Evolutionary conservation across 495 filamentous ascomycete species (phyloP).

Genomic region (Aspergillus indologenus): DNA sequence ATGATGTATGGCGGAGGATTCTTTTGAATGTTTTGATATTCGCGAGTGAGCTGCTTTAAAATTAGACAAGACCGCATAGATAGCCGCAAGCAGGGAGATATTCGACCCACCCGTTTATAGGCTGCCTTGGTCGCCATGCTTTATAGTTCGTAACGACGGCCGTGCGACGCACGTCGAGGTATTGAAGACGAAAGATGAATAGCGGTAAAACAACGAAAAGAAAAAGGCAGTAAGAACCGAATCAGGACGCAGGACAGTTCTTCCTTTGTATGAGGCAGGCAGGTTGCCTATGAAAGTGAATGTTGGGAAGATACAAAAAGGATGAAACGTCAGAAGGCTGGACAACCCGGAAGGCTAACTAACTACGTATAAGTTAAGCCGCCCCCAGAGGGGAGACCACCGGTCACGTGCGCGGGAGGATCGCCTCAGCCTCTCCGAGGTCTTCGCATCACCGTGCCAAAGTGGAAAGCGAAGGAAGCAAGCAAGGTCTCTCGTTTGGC

Average conservation of each 20-base stretch:
- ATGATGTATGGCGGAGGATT: conserved; percentile 91
- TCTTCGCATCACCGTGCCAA: conserved; percentile 10
- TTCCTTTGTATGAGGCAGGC: not conserved
- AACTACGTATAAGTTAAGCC: too few relatives aligned
- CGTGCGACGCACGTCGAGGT: not conserved
- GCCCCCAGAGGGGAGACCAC: conserved; percentile 4
- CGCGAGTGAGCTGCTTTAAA: conserved; percentile 70
- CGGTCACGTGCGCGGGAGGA: conserved; percentile 27
- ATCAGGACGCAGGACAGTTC: not conserved
- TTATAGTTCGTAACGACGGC: not conserved
- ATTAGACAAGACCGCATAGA: conserved; percentile 14
- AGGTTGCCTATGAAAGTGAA: not conserved
- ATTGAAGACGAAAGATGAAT: not conserved
- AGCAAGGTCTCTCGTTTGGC: conserved; percentile 23
- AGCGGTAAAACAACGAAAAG: not conserved
- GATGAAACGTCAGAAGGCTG: not conserved
- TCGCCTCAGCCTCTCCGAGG: conserved; percentile 16
- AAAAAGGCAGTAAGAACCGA: not conserved
- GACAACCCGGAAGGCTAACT: not conserved
- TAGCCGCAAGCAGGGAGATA: not conserved
- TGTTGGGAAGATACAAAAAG: not conserved
- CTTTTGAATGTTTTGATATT: conserved; percentile 89
- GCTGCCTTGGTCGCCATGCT: conserved; percentile 79
- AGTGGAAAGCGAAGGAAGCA: conserved; percentile 12
- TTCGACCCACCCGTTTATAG: conserved; percentile 69